These are phyloP conservation scores for Camelina neglecta DNA, from an alignment of 345 rosid species.

Conservation along the genomic window DNA sequence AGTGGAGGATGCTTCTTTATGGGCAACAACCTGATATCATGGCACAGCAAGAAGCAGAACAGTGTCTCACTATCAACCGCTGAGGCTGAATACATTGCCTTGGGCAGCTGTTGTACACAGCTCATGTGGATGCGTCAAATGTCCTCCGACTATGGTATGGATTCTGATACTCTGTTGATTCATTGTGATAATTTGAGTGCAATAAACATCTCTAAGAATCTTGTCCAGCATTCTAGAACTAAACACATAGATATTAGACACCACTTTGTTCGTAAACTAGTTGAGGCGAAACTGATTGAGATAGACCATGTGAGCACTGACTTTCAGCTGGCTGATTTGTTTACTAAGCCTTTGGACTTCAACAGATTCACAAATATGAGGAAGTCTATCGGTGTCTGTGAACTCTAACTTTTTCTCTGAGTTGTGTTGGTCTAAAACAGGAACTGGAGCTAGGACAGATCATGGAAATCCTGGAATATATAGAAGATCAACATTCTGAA, in stretches of 20 bases:
- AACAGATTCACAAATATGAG: too few species aligned
- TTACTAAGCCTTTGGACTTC: too few species aligned
- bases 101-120: background rate
- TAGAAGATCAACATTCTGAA: too few species aligned
- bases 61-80: background rate
- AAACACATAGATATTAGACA: background rate
- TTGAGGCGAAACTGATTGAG: slow-evolving; percentile 34
- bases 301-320: background rate
- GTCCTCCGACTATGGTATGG: background rate
- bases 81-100: background rate
- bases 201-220: background rate
- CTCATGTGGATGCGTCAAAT: background rate
- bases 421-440: too few species aligned
- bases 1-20: too few species aligned
- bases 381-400: too few species aligned
- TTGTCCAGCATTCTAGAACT: background rate
- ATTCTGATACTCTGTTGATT: too few species aligned
- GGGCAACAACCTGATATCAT: too few species aligned
- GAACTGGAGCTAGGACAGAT: too few species aligned
- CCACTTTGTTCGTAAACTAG: background rate
- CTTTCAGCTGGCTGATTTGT: background rate
- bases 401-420: too few species aligned
- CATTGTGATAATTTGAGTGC: background rate
- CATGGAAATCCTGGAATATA: too few species aligned
- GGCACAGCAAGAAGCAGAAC: background rate